phyloP scores from a whole-genome alignment of 176 grass and related monocot species.

The Tillandsia fasciculata region DNA sequence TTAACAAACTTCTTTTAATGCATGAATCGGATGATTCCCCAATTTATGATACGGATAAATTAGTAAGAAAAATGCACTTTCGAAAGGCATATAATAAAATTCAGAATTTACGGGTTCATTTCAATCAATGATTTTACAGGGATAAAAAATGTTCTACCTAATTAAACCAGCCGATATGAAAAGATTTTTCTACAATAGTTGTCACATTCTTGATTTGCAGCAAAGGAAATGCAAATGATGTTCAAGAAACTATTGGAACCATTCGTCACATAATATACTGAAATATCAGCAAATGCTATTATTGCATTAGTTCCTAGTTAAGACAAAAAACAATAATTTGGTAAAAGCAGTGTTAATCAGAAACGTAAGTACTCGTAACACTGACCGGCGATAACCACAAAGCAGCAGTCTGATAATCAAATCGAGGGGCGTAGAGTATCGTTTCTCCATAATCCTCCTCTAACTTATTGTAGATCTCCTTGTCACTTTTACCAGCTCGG shows the following conservation, averaged over 20 bases:
- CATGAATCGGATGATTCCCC: no score
- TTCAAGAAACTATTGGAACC: background rate
- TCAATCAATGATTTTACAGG: no score
- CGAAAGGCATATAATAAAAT: no score
- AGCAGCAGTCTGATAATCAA: slow-evolving; percentile 92
- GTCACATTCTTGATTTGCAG: background rate
- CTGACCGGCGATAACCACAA: slow-evolving; percentile 90
- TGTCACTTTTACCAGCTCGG: slow-evolving; percentile 65
- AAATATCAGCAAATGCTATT: background rate
- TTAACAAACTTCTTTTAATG: no score
- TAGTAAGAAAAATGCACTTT: no score
- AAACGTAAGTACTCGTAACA: background rate
- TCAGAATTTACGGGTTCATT: no score
- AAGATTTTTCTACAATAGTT: background rate
- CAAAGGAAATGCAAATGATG: background rate
- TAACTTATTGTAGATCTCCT: slow-evolving; percentile 75
- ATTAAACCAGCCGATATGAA: background rate
- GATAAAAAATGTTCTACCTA: background rate
- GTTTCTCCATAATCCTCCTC: slow-evolving; percentile 71
- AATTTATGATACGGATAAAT: no score
- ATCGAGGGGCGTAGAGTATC: slow-evolving; percentile 77
- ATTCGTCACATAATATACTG: no score
- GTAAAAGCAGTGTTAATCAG: background rate
- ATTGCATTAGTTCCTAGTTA: background rate
- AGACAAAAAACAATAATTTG: background rate